Conservation (phyloP, 352 stramenopile genomes). For the Hyphochytrium catenoides region DNA sequence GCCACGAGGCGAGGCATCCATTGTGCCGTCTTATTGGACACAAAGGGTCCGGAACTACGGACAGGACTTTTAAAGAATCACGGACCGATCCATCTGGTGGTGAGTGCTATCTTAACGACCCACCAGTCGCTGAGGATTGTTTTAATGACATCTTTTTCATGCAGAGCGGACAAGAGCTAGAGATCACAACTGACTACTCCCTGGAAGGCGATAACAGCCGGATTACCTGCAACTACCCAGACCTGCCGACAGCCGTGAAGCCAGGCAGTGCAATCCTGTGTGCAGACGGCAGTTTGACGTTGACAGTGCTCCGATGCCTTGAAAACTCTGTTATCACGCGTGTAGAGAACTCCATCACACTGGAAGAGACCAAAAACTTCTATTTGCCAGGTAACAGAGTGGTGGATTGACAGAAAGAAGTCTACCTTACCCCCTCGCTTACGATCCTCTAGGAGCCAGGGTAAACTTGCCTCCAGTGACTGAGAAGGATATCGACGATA, state of each 20-base stretch:
- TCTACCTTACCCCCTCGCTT: not conserved
- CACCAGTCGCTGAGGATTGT: too few relatives aligned
- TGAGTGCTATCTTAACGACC: too few relatives aligned
- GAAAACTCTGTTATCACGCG: constrained; percentile 38
- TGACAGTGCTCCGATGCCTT: constrained; percentile 60
- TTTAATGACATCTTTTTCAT: constrained; percentile 1
- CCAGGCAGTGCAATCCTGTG: constrained; percentile 79
- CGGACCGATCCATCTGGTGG: constrained; percentile 28
- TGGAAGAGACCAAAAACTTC: constrained; percentile 94
- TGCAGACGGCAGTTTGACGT: constrained; percentile 80
- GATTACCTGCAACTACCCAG: constrained; percentile 83
- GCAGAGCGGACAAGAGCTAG: constrained; percentile 36
- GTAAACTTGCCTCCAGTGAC: constrained; percentile 79
- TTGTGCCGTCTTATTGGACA: constrained; percentile 84
- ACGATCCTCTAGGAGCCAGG: constrained; percentile 17
- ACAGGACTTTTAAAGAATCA: constrained; percentile 31
- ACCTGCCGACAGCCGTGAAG: constrained; percentile 69
- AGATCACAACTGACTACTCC: constrained; percentile 70
- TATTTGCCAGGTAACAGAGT: constrained; percentile 69
- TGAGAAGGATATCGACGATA: constrained; percentile 73
- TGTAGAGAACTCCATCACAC: constrained; percentile 55
- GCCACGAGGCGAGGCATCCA: constrained; percentile 32
- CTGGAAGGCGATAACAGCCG: constrained; percentile 33
- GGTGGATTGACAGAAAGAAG: constrained; percentile 4
- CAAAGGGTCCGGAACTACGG: constrained; percentile 85